phyloP scores from a whole-genome alignment of 129 eudicot genomes.

The Dittrichia graveolens region DNA sequence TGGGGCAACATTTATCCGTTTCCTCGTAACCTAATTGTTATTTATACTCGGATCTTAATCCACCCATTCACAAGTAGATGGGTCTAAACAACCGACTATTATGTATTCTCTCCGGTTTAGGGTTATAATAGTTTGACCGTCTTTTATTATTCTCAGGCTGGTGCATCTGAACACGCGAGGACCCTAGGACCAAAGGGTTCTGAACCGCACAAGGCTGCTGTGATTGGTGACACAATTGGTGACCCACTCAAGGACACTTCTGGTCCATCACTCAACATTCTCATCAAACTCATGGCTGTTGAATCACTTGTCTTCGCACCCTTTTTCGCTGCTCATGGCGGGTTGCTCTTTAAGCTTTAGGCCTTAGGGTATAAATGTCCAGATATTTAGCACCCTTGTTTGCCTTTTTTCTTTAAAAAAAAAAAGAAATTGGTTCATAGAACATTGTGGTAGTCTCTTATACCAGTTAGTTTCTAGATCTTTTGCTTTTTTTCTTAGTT shows the following conservation, averaged over 20 bases:
- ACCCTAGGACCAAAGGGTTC: conserved; percentile 91
- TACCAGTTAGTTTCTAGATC: no score
- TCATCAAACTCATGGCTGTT: conserved; percentile 93
- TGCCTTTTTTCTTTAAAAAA: neutral
- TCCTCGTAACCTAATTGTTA: no score
- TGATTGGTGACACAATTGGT: conserved; percentile 89
- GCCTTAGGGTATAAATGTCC: no score
- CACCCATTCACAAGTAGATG: no score
- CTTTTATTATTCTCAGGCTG: conserved; percentile 51
- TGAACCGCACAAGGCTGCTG: conserved; percentile 93
- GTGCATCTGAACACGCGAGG: conserved; percentile 85
- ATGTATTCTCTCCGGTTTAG: neutral
- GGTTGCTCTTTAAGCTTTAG: conserved; percentile 69
- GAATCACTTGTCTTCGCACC: conserved; percentile 94
- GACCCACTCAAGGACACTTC: conserved; percentile 93
- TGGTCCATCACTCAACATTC: conserved; percentile 89
- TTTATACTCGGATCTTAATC: no score
- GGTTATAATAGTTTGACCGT: neutral
- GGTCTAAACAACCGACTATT: neutral
- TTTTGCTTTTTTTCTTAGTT: no score
- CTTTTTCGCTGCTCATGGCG: conserved; percentile 90
- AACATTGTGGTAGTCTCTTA: no score
- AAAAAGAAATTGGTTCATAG: no score
- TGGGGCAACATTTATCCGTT: no score
- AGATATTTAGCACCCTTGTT: neutral